Evolutionary conservation across 139 green algal species (phyloP).

Genomic region (Eudorina sp.): DNA sequence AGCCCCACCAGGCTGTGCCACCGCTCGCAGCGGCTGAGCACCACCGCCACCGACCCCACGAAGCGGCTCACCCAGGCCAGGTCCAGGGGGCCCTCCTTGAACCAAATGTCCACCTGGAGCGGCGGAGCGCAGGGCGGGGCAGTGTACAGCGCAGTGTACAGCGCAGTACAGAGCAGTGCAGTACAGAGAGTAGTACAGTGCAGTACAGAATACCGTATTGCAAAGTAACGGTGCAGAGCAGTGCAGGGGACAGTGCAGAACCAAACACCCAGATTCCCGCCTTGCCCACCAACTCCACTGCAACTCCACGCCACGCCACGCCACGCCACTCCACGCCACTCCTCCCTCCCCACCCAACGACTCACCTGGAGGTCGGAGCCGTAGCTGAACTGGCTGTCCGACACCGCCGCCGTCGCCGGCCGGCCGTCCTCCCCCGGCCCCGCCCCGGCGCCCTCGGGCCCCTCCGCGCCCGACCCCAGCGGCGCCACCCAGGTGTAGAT

Average conservation of each 20-base stretch:
- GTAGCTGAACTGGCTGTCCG: constrained; percentile 58
- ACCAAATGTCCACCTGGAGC: constrained; percentile 64
- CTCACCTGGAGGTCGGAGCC: constrained; percentile 60
- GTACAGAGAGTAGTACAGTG: too few species aligned
- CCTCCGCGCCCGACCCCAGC: neutral
- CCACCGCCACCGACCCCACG: constrained; percentile 50
- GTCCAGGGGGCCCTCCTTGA: constrained; percentile 57
- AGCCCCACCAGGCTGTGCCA: constrained; percentile 59
- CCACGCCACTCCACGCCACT: neutral
- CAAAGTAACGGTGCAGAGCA: too few species aligned
- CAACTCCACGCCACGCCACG: too few species aligned
- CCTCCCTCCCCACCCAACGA: neutral
- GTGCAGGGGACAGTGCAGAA: too few species aligned
- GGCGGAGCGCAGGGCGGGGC: too few species aligned
- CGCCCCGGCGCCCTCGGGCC: neutral
- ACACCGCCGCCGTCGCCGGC: neutral
- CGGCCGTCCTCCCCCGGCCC: neutral
- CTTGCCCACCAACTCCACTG: too few species aligned
- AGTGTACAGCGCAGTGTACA: too few species aligned
- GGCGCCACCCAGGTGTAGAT: constrained; percentile 51
- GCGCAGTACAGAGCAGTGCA: too few species aligned
- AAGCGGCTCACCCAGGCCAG: constrained; percentile 58
- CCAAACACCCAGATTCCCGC: too few species aligned
- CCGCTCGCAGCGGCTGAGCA: constrained; percentile 57
- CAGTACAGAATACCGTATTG: too few species aligned